phyloP scores from a whole-genome alignment of 2,329 filamentous ascomycete genomes.

The Cladophialophora yegresii region DNA sequence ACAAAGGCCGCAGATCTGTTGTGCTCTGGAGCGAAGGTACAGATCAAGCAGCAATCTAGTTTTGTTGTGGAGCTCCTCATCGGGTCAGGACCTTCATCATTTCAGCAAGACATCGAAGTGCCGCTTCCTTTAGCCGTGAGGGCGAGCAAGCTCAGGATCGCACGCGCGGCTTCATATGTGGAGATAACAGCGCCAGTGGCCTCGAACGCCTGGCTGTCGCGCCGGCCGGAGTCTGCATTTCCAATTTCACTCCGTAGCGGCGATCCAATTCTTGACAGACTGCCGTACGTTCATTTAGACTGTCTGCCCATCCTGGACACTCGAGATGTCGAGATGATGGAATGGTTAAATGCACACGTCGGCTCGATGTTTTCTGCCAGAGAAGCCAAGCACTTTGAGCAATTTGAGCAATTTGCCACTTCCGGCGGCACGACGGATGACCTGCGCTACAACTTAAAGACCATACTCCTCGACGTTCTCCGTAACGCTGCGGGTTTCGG shows the following conservation, averaged over 20 bases:
- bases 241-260: constrained; percentile 17
- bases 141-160: constrained; percentile 37
- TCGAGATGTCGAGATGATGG: constrained; percentile 20
- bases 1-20: neutral
- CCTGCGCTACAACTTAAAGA: neutral
- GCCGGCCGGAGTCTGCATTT: constrained; percentile 24
- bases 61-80: neutral
- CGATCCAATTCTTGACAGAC: constrained; percentile 33
- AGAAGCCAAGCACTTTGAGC: neutral
- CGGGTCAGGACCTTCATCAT: neutral
- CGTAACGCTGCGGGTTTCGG: neutral
- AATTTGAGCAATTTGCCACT: neutral
- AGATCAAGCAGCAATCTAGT: neutral
- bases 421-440: neutral
- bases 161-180: constrained; percentile 40
- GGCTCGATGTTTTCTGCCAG: constrained; percentile 33
- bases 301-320: constrained; percentile 35
- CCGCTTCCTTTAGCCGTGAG: constrained; percentile 8
- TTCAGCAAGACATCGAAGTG: neutral
- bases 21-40: neutral
- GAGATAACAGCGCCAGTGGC: constrained; percentile 39
- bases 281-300: constrained; percentile 36
- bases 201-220: neutral
- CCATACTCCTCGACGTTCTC: neutral
- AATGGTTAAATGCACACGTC: constrained; percentile 31